Base-by-base conservation (phyloP, 768 basidiomycete species). In the Termitomyces titanicus region DNA sequence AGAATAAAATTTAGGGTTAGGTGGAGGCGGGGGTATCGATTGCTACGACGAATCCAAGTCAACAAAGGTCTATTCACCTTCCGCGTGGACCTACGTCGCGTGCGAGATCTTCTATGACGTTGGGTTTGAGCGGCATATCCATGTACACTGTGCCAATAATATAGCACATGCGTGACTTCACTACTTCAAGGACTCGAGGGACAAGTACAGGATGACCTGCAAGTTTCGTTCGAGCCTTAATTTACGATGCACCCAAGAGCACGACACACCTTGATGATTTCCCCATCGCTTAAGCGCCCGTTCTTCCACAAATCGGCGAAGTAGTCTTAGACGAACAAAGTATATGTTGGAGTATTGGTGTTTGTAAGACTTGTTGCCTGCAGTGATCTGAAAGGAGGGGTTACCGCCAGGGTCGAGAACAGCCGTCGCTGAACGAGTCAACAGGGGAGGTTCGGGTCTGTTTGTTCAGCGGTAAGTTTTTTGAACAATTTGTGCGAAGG, bases 121-220 rank as follows among this genome's bases (percentile, higher is more conserved):
- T 98, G 0, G 96, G 96, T 66, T 99, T 99, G 49, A 98, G 77
- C 9, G 94, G 92, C 97, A 99, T 99, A 57, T 99, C 94, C 85
- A 98, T 88, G 69, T 98, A 99, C 6, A 98, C 86, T 0, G 97
- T 99, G 3, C 97, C 97, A 51, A 97, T 76, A 57, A 98, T 81
- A 69, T 88, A 98, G 70, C 94, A 97, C 52, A 96, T 74, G 63
- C 88, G 77, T 1, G 88, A 88, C 62, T 92, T 90, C 44, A 85
- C 74, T 8, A 98, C 87, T 55, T 98, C 96, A 4, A 97, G 83
- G 2, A 96, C 89, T 29, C 92, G 80, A 6, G 85, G 79, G n/a
- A 95, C 81, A 29, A 86, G 78, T 11, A 78, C 65, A 0, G 94
- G 92, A 11, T 79, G 75, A 9, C 85, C 91, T 92, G 63, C 39